Percentiles rank a stretch among this genome's conserved stretches.
Conservation (phyloP, 139 green algal genomes). For the Chara braunii region DNA sequence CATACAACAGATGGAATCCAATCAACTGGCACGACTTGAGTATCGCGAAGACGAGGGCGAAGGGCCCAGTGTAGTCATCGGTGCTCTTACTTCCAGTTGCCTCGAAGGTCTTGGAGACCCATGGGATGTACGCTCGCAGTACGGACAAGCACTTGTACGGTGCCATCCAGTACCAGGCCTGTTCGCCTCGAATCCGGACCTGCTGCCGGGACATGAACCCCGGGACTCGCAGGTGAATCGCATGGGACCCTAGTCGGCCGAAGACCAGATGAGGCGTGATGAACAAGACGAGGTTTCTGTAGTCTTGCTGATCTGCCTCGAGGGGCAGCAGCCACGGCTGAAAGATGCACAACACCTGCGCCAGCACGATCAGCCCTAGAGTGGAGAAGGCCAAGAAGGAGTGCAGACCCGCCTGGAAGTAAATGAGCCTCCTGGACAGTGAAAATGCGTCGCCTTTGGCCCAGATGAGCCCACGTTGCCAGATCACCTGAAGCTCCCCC, state of each 20-base stretch:
- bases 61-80: constrained; percentile 2
- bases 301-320: too few relatives aligned
- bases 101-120: constrained; percentile 16
- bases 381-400: too few relatives aligned
- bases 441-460: constrained; percentile 5
- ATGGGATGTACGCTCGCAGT: constrained; percentile 24
- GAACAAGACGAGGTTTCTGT: too few relatives aligned
- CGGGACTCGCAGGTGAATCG: too few relatives aligned
- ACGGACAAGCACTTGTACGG: constrained; percentile 34
- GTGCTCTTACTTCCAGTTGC: constrained; percentile 25
- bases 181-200: background rate
- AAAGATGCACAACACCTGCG: too few relatives aligned
- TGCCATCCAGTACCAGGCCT: constrained; percentile 38
- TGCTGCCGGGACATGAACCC: too few relatives aligned
- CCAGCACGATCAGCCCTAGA: too few relatives aligned
- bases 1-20: constrained; percentile 30
- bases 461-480: constrained; percentile 16
- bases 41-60: constrained; percentile 4
- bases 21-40: constrained; percentile 33
- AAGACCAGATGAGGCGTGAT: too few relatives aligned
- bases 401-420: background rate
- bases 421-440: background rate
- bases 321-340: too few relatives aligned
- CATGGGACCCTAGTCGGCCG: too few relatives aligned
- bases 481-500: constrained; percentile 35